Conservation (phyloP, 1,284 basidiomycete species). For the Coniophora puteana region DNA sequence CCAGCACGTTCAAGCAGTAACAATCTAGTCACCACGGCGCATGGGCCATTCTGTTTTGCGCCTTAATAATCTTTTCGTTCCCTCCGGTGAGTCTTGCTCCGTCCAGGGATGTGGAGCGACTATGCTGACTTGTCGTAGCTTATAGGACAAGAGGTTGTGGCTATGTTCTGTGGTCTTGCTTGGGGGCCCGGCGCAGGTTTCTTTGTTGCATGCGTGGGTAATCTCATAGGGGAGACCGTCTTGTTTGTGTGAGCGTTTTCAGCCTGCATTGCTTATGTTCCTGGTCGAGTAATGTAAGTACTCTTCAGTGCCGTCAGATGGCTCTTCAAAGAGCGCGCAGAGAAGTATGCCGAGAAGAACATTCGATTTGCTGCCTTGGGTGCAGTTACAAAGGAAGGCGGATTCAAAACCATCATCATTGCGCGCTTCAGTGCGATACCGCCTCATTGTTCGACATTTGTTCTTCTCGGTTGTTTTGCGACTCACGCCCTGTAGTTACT, state of each 20-base stretch:
- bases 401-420: constrained; percentile 55
- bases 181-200: constrained; percentile 38
- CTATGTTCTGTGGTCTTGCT: constrained; percentile 41
- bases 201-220: constrained; percentile 36
- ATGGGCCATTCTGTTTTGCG: constrained; percentile 76
- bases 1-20: too few species aligned
- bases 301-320: constrained; percentile 43
- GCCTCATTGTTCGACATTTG: constrained; percentile 36
- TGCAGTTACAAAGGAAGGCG: constrained; percentile 54
- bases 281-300: neutral
- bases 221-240: constrained; percentile 37
- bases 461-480: constrained; percentile 9
- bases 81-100: constrained; percentile 51
- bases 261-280: constrained; percentile 4
- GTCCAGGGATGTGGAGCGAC: neutral
- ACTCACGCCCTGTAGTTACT: too few species aligned
- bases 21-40: too few species aligned
- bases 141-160: constrained; percentile 49
- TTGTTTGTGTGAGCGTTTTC: constrained; percentile 36
- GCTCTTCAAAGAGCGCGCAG: constrained; percentile 39
- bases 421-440: constrained; percentile 55
- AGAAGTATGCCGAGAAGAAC: constrained; percentile 50
- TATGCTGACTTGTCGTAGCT: neutral
- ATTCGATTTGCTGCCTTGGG: constrained; percentile 55
- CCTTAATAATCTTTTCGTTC: constrained; percentile 71